Evolutionary conservation across 306 rosid species (phyloP).

Genomic region (Citrullus amarus): DNA sequence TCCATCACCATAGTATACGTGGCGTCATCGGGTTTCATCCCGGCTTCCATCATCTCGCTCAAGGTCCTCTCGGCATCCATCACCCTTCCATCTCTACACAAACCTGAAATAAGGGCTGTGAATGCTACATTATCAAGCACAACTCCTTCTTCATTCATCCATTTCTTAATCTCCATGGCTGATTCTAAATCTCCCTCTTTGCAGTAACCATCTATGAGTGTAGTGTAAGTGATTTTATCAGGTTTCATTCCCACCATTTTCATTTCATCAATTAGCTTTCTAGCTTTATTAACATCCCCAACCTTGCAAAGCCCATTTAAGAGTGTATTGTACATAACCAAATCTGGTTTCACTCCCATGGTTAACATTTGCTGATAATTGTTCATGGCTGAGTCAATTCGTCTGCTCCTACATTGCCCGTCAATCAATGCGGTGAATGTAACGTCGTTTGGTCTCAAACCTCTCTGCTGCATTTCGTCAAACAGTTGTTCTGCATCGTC

Average conservation of each 20-base stretch:
- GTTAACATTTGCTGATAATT: constrained; percentile 50
- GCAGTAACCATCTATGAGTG: constrained; percentile 73
- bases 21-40: constrained; percentile 61
- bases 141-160: constrained; percentile 45
- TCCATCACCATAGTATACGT: constrained; percentile 70
- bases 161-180: constrained; percentile 40
- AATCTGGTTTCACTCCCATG: constrained; percentile 53
- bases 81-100: constrained; percentile 59
- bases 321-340: constrained; percentile 55
- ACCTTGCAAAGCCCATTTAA: constrained; percentile 73
- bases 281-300: constrained; percentile 53
- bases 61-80: constrained; percentile 42
- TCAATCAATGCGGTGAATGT: constrained; percentile 61
- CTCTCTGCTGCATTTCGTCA: constrained; percentile 53
- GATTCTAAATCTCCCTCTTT: constrained; percentile 66
- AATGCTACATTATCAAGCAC: constrained; percentile 63
- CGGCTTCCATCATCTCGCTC: constrained; percentile 61
- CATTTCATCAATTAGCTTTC: constrained; percentile 53
- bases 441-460: constrained; percentile 57
- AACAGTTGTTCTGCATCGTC: constrained; percentile 55
- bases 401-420: constrained; percentile 60
- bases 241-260: constrained; percentile 39
- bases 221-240: constrained; percentile 71
- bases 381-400: constrained; percentile 43
- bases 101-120: constrained; percentile 61